Evolutionary conservation across 106 monocot genomes (phyloP), one percentile per base, ranked within the genome.

Genomic region (Platanthera guangdongensis): DNA sequence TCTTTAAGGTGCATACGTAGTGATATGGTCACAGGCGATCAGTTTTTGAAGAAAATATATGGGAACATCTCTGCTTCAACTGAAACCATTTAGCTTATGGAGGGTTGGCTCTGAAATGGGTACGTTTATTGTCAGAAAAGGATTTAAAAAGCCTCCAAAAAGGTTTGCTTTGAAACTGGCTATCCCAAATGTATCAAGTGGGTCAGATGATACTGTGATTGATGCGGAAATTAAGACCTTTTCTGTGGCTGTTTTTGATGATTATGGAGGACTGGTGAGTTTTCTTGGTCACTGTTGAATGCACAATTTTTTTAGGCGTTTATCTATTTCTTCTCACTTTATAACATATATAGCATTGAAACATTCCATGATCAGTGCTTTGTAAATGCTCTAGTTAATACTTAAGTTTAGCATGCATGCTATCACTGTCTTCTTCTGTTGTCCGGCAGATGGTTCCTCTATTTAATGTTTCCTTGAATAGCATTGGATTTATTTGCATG

Each of bases 391-490:
- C 8, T 52, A 52, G 25, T 74, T 74, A 52, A 1, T 74, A 12
- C 52, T 54, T 32, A 39, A 39, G 28, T 57, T 57, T 8, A 70
- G 5, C 16, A 7, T 47, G 15, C 25, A 6, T 16, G 7, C 47
- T 70, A 6, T 70, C 47, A 16, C 9, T 30, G 25, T 11, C 9
- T 67, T 70, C 8, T 47, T 70, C 47, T 9, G 14, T 16, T 30
- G 53, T 73, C 57, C 3, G 75, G 85, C 92, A 99, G 99, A 99
- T 94, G 99, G 88, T 99, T 88, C 99, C 99, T 15, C 80, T 99
- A 65, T 94, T 88, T 76, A 94, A 94, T 72, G 68, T 89, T 47
- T 89, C 88, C 8, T 75, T 94, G 39, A 79, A 81, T 81, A 76
- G 82, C 70, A 81, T 99, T 82, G 81, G 81, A 49, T 92, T 85